Conservation (phyloP, 2,329 filamentous ascomycete genomes). For the Hymenoscyphus albidus region DNA sequence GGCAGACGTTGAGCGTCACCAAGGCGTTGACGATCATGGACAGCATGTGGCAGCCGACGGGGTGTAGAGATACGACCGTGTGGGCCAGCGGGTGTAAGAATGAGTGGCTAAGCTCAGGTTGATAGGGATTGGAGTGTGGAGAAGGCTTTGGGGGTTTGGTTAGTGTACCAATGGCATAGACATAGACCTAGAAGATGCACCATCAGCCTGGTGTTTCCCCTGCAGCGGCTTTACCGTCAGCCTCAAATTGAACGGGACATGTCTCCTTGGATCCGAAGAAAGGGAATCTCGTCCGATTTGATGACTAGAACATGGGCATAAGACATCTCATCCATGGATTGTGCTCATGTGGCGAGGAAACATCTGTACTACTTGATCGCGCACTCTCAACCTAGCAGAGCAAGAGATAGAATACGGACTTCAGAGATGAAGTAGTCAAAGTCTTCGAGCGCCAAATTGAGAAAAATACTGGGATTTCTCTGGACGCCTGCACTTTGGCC, state of each 20-base stretch:
- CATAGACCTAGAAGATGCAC: conserved; percentile 1
- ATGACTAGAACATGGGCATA: background rate
- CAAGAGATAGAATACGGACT: background rate
- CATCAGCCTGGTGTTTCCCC: conserved; percentile 1
- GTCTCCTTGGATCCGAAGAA: background rate
- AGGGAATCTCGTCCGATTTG: background rate
- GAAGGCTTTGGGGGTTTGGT: background rate
- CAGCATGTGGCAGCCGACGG: background rate
- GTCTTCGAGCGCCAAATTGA: background rate
- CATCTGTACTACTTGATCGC: background rate
- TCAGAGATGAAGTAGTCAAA: background rate
- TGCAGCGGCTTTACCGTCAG: conserved; percentile 4
- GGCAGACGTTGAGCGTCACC: conserved; percentile 1
- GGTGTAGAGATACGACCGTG: background rate
- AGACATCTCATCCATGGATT: background rate
- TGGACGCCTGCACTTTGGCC: background rate
- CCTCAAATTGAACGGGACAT: background rate
- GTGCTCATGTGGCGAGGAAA: background rate
- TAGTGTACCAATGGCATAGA: conserved; percentile 1
- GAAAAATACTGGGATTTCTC: background rate
- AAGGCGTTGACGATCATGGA: conserved; percentile 3
- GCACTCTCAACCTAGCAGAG: background rate
- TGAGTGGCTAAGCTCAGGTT: conserved; percentile 1
- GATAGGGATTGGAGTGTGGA: conserved; percentile 1
- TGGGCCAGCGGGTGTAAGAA: background rate